A percentile compares a stretch with the other conserved stretches of the same genome.
Conservation (phyloP, 2,329 filamentous ascomycete species). For the Aspergillus luchuensis region DNA sequence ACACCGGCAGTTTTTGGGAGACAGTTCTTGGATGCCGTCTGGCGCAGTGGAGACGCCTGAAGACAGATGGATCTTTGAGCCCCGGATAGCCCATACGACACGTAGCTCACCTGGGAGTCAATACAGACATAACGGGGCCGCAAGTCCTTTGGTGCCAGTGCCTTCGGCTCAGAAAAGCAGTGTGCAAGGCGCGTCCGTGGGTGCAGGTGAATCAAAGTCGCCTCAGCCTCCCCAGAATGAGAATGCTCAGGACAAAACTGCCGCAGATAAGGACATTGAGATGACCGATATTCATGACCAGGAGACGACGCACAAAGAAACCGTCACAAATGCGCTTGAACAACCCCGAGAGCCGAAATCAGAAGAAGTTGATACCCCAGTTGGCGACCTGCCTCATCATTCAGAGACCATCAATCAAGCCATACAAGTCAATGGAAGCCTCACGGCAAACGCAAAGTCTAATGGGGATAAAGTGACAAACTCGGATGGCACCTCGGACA, state of each 20-base stretch:
- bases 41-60: slow-evolving; percentile 54
- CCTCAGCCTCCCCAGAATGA: slow-evolving; percentile 17
- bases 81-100: slow-evolving; percentile 26
- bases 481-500: slow-evolving; percentile 14
- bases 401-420: slow-evolving; percentile 23
- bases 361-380: slow-evolving; percentile 39
- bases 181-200: slow-evolving; percentile 13
- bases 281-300: slow-evolving; percentile 34
- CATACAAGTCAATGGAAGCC: slow-evolving; percentile 19
- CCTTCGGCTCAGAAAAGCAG: slow-evolving; percentile 14
- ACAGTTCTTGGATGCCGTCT: slow-evolving; percentile 61
- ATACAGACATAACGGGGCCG: slow-evolving; percentile 20
- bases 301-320: slow-evolving; percentile 11
- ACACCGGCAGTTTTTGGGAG: slow-evolving; percentile 61
- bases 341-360: slow-evolving; percentile 32
- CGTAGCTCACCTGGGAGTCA: slow-evolving; percentile 20
- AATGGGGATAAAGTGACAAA: slow-evolving; percentile 9
- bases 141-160: slow-evolving; percentile 14
- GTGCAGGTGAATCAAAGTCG: slow-evolving; percentile 13
- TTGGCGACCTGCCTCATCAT: slow-evolving; percentile 38
- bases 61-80: slow-evolving; percentile 53
- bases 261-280: slow-evolving; percentile 32
- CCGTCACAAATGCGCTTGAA: slow-evolving; percentile 13
- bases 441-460: slow-evolving; percentile 7
- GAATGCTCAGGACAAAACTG: slow-evolving; percentile 6